Conservation (phyloP, 345 rosid genomes). For the Syzygium aromaticum region DNA sequence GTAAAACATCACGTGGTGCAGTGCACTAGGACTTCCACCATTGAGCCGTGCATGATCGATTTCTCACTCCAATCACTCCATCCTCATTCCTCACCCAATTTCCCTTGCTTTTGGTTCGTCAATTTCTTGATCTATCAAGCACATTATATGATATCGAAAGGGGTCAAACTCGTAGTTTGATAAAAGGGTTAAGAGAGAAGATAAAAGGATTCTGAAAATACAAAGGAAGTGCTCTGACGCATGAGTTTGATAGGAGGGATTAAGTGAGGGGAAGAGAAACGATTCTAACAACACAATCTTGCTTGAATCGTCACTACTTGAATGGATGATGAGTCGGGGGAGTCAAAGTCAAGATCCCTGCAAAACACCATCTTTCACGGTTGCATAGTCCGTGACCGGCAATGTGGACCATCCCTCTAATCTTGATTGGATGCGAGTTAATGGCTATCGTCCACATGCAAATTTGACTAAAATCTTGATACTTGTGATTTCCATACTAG, state of each 20-base stretch:
- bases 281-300: background rate
- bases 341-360: background rate
- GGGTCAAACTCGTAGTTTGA: background rate
- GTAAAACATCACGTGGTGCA: background rate
- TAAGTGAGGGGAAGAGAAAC: background rate
- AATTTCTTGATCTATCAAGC: background rate
- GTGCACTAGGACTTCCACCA: background rate
- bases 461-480: background rate
- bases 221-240: no score
- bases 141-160: background rate
- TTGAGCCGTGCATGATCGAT: background rate
- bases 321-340: background rate
- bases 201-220: background rate
- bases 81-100: background rate
- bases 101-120: background rate
- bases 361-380: background rate
- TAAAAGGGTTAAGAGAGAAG: background rate
- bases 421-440: background rate
- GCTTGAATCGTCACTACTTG: background rate
- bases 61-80: background rate
- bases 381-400: background rate
- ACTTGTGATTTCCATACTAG: background rate
- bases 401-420: background rate
- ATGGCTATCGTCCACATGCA: background rate
- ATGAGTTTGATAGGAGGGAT: no score